These are phyloP conservation scores for Fraxinus floribunda DNA, from an alignment of 305 asterid species.

Conservation along the genomic window DNA sequence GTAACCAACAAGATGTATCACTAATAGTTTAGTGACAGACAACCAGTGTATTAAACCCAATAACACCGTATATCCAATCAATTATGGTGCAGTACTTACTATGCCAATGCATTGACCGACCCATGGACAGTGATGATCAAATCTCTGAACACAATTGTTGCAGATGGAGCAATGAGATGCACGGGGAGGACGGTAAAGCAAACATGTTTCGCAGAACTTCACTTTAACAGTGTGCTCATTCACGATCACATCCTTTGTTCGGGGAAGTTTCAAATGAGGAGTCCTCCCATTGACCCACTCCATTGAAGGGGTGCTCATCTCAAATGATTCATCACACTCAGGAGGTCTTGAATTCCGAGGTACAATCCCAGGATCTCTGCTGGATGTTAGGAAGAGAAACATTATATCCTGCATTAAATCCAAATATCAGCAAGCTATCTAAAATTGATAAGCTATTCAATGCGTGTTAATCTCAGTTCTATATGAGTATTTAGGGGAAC, in stretches of 20 bases:
- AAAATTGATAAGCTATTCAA: not conserved
- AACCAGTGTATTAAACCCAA: not conserved
- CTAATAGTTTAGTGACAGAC: not conserved
- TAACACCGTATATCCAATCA: not conserved
- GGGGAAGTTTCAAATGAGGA: conserved; percentile 57
- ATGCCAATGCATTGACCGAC: conserved; percentile 79
- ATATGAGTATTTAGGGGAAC: not conserved
- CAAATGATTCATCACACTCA: conserved; percentile 46
- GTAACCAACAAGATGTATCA: not conserved
- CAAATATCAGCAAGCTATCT: not conserved
- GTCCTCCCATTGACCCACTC: conserved; percentile 63
- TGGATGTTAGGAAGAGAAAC: conserved; percentile 63
- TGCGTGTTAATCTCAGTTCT: not conserved
- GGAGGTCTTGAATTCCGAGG: conserved; percentile 65
- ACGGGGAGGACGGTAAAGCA: conserved; percentile 76
- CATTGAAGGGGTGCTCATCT: conserved; percentile 60
- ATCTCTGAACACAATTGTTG: conserved; percentile 66
- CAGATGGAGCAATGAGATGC: conserved; percentile 79
- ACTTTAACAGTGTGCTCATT: conserved; percentile 67
- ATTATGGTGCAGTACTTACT: conserved; percentile 39
- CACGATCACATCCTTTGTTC: conserved; percentile 53
- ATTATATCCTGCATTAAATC: conserved; percentile 49
- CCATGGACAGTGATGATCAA: conserved; percentile 85
- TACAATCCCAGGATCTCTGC: conserved; percentile 76
- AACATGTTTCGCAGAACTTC: conserved; percentile 66